phyloP scores from a whole-genome alignment of 352 stramenopile genomes.

The Pythium volutum region DNA sequence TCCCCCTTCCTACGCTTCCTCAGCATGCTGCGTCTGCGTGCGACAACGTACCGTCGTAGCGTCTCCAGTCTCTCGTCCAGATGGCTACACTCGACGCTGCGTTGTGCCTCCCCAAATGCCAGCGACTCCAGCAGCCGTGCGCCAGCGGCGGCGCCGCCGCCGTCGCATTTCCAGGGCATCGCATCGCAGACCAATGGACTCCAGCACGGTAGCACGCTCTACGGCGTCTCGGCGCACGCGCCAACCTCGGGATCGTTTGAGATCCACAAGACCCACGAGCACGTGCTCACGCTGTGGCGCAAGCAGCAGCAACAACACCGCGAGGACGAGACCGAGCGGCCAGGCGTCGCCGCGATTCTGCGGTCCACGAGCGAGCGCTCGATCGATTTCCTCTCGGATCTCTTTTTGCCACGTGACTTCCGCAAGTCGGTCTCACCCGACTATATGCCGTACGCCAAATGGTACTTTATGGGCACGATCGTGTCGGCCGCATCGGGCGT shows the following conservation, averaged over 20 bases:
- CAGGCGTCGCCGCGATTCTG: constrained; percentile 21
- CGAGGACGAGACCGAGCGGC: neutral
- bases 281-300: constrained; percentile 34
- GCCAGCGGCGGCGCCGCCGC: constrained; percentile 6
- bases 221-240: constrained; percentile 20
- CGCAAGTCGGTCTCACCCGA: constrained; percentile 73
- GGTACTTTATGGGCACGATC: constrained; percentile 79
- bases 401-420: constrained; percentile 91
- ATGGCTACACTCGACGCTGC: constrained; percentile 19
- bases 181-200: constrained; percentile 38
- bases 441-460: constrained; percentile 89
- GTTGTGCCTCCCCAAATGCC: neutral
- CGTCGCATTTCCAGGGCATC: constrained; percentile 21
- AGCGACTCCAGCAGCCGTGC: constrained; percentile 1
- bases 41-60: neutral
- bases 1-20: neutral
- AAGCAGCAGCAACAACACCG: constrained; percentile 13
- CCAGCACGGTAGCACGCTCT: constrained; percentile 35
- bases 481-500: constrained; percentile 84
- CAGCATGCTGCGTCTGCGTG: constrained; percentile 18
- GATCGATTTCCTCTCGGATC: constrained; percentile 56
- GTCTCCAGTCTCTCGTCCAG: neutral
- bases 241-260: constrained; percentile 17
- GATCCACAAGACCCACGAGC: constrained; percentile 35
- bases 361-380: constrained; percentile 33